These are phyloP conservation scores for Stephania cephalantha DNA, from an alignment of 164 flowering plant species.

Conservation along the genomic window DNA sequence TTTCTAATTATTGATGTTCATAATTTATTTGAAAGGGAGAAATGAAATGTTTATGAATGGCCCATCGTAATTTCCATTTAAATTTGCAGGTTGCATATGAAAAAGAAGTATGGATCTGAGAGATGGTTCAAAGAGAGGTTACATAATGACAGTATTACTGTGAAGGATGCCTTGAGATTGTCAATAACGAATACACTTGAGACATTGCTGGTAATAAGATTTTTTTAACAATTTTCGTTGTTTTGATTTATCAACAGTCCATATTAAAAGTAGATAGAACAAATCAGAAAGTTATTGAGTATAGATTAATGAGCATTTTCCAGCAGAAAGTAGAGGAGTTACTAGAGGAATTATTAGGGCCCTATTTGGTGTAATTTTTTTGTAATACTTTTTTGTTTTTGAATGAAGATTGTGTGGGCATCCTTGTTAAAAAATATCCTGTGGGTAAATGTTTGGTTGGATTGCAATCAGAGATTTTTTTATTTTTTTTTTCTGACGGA, in stretches of 20 bases:
- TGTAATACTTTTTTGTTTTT: too few species aligned
- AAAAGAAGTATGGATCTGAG: slow-evolving; percentile 59
- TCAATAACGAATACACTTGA: slow-evolving; percentile 46
- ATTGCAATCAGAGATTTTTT: not conserved
- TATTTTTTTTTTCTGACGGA: too few species aligned
- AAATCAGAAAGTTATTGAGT: not conserved
- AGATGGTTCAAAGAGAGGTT: slow-evolving; percentile 47
- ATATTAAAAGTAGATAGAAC: not conserved
- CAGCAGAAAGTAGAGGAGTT: not conserved
- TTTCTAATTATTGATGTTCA: not conserved
- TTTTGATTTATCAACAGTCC: not conserved
- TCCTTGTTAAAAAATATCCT: too few species aligned
- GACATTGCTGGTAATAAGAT: slow-evolving; percentile 44
- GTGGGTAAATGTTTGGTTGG: not conserved
- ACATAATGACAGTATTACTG: slow-evolving; percentile 28
- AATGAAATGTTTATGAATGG: not conserved
- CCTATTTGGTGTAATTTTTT: not conserved
- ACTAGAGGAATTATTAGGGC: not conserved
- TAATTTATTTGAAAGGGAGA: not conserved
- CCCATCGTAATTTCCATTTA: not conserved
- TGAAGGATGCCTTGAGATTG: slow-evolving; percentile 65
- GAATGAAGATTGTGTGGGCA: too few species aligned
- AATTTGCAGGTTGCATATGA: slow-evolving; percentile 48
- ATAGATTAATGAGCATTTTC: not conserved
- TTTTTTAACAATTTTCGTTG: not conserved